These are phyloP conservation scores for Alternaria sp. DNA, from an alignment of 2,329 filamentous ascomycete genomes.

Conservation along the genomic window DNA sequence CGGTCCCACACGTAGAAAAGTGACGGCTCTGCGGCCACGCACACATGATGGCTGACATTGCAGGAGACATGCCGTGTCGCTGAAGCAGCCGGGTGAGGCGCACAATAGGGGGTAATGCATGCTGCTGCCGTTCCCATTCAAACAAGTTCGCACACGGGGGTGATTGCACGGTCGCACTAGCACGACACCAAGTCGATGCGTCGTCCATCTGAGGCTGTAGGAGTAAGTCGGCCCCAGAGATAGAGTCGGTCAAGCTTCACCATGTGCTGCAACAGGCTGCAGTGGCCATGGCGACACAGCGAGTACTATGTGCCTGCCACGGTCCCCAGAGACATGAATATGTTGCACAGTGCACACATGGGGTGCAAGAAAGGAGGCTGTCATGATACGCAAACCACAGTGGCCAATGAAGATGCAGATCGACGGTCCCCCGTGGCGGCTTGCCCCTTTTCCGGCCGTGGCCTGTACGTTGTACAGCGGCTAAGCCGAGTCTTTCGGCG, in stretches of 20 bases:
- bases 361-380: conserved; percentile 4
- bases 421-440: conserved; percentile 19
- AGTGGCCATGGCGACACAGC: conserved; percentile 9
- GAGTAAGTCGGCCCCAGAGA: conserved; percentile 3
- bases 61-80: conserved; percentile 15
- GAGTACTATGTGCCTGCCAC: neutral
- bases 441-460: conserved; percentile 38
- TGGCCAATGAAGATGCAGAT: conserved; percentile 32
- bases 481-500: conserved; percentile 9
- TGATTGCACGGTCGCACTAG: conserved; percentile 31
- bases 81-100: conserved; percentile 22
- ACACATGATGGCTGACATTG: conserved; percentile 12
- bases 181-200: conserved; percentile 26
- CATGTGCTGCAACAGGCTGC: conserved; percentile 8
- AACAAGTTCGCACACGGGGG: conserved; percentile 16
- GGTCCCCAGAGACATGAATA: neutral
- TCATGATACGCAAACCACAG: neutral
- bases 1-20: conserved; percentile 12
- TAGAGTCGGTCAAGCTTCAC: conserved; percentile 21
- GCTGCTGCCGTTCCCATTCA: conserved; percentile 19
- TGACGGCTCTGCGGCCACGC: conserved; percentile 10
- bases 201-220: conserved; percentile 25
- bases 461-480: conserved; percentile 10
- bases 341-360: conserved; percentile 11
- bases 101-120: conserved; percentile 34